Evolutionary conservation across 441 rosid genomes (phyloP), one percentile per base, ranked within the genome.

Genomic region (Mallotus repandus): DNA sequence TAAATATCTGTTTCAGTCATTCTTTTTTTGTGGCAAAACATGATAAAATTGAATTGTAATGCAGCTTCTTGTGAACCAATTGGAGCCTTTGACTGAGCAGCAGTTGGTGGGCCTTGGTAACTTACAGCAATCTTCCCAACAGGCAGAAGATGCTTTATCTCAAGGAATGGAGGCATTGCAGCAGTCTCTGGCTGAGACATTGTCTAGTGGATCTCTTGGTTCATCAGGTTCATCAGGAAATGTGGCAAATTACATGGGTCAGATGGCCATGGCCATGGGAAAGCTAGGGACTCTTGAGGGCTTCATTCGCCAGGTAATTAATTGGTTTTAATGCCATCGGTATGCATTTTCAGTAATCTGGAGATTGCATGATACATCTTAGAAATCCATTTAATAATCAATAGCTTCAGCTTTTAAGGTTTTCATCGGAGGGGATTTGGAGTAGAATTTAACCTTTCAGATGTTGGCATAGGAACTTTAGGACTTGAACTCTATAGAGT

Each of bases 191-290:
- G 85, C 98, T 1, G 97, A 93, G 80, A 93, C 99, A 15, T 80
- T 96, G 77, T 90, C 92, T 55, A 93, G 87, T 22, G 99, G 97
- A 57, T 80, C 97, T 71, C 92, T 89, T 41, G 97, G 97, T 66
- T 86, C 92, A 9, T 89, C 98, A 0, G 89, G 98, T 68, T 79
- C 97, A 54, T 91, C 97, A n/a, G 94, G 96, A 67, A 92, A 93
- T 57, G 97, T 91, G 38, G 97, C 98, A 58, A 93, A 86, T 82
- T 96, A 96, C 84, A 96, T 93, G 98, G 99, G 99, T 74, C 98
- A 96, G 77, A 96, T 96, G 98, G 99, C 99, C 63, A 96, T 93
- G 99, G 99, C 98, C n/a, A 96, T 96, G 99, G 99, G 99, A 61
- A 93, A 92, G 80, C 86, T 96, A 60, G 98, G 97, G 55, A 96